Conservation (phyloP, 2,329 filamentous ascomycete genomes). For the Cordyceps pruinosa region DNA sequence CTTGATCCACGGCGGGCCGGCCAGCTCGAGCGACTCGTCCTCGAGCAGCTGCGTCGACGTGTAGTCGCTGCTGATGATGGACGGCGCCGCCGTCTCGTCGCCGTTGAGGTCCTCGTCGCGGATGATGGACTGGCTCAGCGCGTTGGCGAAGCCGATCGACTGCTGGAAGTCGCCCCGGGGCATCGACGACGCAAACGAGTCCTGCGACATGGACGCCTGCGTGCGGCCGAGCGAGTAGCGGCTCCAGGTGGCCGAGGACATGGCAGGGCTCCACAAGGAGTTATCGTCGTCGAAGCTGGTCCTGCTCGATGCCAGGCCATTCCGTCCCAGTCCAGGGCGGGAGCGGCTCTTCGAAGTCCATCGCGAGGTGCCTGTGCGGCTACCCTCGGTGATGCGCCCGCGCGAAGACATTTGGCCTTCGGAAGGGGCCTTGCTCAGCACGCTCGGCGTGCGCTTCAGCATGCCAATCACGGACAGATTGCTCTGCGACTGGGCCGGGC, state of each 20-base stretch:
- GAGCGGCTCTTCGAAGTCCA: slow-evolving; percentile 87
- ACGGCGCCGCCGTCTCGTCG: slow-evolving; percentile 37
- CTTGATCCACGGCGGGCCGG: slow-evolving; percentile 96
- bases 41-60: slow-evolving; percentile 65
- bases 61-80: slow-evolving; percentile 53
- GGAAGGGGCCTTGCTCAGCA: slow-evolving; percentile 87
- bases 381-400: slow-evolving; percentile 59
- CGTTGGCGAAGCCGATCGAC: slow-evolving; percentile 95
- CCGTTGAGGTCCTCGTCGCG: slow-evolving; percentile 68
- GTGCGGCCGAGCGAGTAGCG: slow-evolving; percentile 88
- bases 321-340: slow-evolving; percentile 63
- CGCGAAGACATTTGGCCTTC: slow-evolving; percentile 65
- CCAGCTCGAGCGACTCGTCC: slow-evolving; percentile 85
- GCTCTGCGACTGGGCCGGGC: slow-evolving; percentile 41
- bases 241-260: slow-evolving; percentile 91
- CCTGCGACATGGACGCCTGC: slow-evolving; percentile 84
- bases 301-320: slow-evolving; percentile 79
- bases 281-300: slow-evolving; percentile 90
- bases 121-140: slow-evolving; percentile 92
- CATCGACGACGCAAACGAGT: slow-evolving; percentile 75
- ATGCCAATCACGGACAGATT: slow-evolving; percentile 68
- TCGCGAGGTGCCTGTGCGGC: slow-evolving; percentile 50
- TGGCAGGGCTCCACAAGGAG: slow-evolving; percentile 80
- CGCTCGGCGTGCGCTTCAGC: slow-evolving; percentile 80
- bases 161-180: slow-evolving; percentile 82